These are phyloP conservation scores for Entomortierella chlamydospora DNA, from an alignment of 192 early-diverging fungal species.

Conservation along the genomic window DNA sequence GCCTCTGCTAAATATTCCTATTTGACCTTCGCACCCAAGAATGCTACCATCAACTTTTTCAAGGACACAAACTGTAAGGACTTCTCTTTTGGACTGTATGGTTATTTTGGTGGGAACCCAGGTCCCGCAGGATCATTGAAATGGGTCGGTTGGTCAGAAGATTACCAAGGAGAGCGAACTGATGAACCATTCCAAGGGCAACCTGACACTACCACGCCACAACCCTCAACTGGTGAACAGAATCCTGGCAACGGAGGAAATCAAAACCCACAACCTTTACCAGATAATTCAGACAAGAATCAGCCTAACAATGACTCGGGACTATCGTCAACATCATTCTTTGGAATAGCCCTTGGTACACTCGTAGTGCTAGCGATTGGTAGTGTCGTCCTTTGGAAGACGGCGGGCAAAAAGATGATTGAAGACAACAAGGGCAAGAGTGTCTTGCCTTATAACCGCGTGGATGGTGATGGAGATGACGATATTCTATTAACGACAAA, in stretches of 20 bases:
- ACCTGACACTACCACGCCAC: constrained; percentile 7
- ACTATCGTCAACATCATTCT: constrained; percentile 15
- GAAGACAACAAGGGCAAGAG: constrained; percentile 14
- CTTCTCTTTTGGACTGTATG: constrained; percentile 27
- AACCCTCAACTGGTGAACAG: constrained; percentile 1
- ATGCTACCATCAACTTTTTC: constrained; percentile 52
- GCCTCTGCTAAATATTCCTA: constrained; percentile 16
- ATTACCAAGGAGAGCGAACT: constrained; percentile 11
- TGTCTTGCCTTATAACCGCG: constrained; percentile 24
- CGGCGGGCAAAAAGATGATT: constrained; percentile 7
- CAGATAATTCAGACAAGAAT: not conserved
- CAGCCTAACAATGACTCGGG: not conserved
- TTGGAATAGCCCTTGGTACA: constrained; percentile 25
- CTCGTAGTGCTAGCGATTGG: constrained; percentile 26
- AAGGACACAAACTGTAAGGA: constrained; percentile 24
- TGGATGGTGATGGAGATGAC: constrained; percentile 2
- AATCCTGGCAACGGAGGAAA: constrained; percentile 2
- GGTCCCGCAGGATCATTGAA: constrained; percentile 28
- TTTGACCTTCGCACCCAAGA: constrained; percentile 35
- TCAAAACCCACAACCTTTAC: not conserved
- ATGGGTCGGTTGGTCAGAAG: constrained; percentile 52
- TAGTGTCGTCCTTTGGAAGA: constrained; percentile 36
- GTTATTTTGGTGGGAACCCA: constrained; percentile 29
- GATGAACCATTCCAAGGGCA: constrained; percentile 24
- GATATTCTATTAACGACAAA: constrained; percentile 34